Percentiles rank a stretch among this genome's conserved stretches.
phyloP scores from a whole-genome alignment of 2,329 filamentous ascomycete genomes.

The Pyrenochaeta sp. region DNA sequence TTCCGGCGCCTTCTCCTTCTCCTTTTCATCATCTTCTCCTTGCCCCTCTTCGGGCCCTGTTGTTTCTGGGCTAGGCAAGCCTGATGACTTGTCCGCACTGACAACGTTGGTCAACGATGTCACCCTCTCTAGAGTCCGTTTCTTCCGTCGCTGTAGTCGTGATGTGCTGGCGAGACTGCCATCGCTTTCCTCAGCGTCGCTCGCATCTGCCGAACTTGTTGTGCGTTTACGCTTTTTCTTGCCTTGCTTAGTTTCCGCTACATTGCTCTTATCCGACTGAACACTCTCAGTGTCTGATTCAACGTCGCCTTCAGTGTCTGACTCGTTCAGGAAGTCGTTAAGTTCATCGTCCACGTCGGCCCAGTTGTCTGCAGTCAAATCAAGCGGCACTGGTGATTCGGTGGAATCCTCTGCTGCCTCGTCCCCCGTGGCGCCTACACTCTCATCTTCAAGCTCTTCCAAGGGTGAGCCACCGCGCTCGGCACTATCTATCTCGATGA shows the following conservation, averaged over 20 bases:
- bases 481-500: slow-evolving; percentile 77
- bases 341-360: slow-evolving; percentile 72
- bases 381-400: slow-evolving; percentile 32
- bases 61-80: slow-evolving; percentile 50
- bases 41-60: slow-evolving; percentile 50
- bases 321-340: slow-evolving; percentile 71
- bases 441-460: slow-evolving; percentile 53
- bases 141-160: slow-evolving; percentile 56
- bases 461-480: slow-evolving; percentile 56
- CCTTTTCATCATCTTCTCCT: slow-evolving; percentile 54
- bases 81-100: slow-evolving; percentile 48
- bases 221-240: slow-evolving; percentile 48
- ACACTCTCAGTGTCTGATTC: slow-evolving; percentile 45
- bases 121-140: slow-evolving; percentile 55
- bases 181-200: slow-evolving; percentile 53
- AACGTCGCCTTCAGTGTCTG: slow-evolving; percentile 43
- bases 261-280: slow-evolving; percentile 38
- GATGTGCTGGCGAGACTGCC: slow-evolving; percentile 46
- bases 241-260: slow-evolving; percentile 29
- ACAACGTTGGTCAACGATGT: slow-evolving; percentile 56
- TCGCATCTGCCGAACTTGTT: slow-evolving; percentile 38
- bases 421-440: slow-evolving; percentile 49
- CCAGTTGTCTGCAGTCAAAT: slow-evolving; percentile 47
- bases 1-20: slow-evolving; percentile 47
- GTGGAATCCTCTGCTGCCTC: slow-evolving; percentile 41